phyloP scores from a whole-genome alignment of 2,329 filamentous ascomycete species.

The Alternaria viburni region DNA sequence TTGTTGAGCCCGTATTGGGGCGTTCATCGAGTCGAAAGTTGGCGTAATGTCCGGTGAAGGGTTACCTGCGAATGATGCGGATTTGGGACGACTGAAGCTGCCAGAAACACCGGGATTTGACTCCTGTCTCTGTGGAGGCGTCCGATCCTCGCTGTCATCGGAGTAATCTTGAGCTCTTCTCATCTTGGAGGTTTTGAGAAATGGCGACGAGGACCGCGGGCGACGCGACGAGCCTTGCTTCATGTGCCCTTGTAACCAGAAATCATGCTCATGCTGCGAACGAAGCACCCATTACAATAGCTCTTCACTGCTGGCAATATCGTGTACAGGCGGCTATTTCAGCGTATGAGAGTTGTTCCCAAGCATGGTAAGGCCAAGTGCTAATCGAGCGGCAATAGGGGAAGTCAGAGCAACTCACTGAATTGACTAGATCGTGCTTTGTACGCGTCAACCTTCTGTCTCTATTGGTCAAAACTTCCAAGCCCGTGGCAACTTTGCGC shows the following conservation, averaged over 20 bases:
- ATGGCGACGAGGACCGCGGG: conserved; percentile 17
- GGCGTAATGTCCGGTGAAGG: conserved; percentile 39
- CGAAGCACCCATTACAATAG: conserved; percentile 33
- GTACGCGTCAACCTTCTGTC: conserved; percentile 27
- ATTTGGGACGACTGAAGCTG: conserved; percentile 16
- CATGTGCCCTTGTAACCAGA: conserved; percentile 23
- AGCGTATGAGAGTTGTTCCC: conserved; percentile 9
- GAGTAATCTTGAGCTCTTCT: conserved; percentile 30
- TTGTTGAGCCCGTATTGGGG: conserved; percentile 36
- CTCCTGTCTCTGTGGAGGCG: conserved; percentile 23
- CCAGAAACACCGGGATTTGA: conserved; percentile 20
- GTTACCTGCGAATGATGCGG: conserved; percentile 11
- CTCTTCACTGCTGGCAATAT: conserved; percentile 15
- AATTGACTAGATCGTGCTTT: conserved; percentile 21
- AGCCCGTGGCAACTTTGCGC: conserved; percentile 31
- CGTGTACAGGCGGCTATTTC: conserved; percentile 21
- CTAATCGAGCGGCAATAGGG: not conserved
- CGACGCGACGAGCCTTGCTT: conserved; percentile 16
- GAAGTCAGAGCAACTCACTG: conserved; percentile 24
- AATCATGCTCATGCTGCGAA: conserved; percentile 31
- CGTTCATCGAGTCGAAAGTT: conserved; percentile 55
- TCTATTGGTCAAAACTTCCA: conserved; percentile 23
- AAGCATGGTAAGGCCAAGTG: not conserved
- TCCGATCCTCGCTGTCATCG: conserved; percentile 31
- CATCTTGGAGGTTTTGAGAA: conserved; percentile 25